Evolutionary conservation across 768 basidiomycete genomes (phyloP), one percentile per base, ranked within the genome.

Genomic region (Suillus americanus): DNA sequence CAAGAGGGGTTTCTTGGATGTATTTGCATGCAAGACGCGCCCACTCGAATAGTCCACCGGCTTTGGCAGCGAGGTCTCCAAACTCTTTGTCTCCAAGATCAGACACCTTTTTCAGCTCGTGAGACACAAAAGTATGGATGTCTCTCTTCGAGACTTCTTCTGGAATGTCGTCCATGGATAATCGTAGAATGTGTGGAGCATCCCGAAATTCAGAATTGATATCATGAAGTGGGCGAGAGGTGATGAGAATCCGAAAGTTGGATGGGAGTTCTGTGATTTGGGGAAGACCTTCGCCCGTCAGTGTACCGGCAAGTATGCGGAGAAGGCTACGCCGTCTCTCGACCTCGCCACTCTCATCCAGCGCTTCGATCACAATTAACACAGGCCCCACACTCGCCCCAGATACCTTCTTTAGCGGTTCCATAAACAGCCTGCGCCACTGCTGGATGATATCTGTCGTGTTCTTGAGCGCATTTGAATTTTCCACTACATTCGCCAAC

Each of bases 171-270:
- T 61, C 60, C 41, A 61, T 56, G n/a, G 60, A 61, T 4, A 46
- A 30, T 8, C 3, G 30, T 46, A 13, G 16, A 30, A 61, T 28
- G 37, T 35, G 33, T 0, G 6, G 23, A 13, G 13, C 63, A 10
- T 33, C 28, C 0, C 3, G 1, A 13, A 64, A 50, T 2, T 0
- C 30, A 3, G 5, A 1, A 7, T 20, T 2, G 8, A 56, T 55
- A 40, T 67, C 66, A 6, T 3, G 43, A 25, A 67, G 38, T 16
- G 61, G 60, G 37, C 66, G 66, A 28, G 66, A 41, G 8, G 66
- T 67, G n/a, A 67, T 16, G 45, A 67, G 30, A 55, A 67, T 12
- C 13, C 61, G 30, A 30, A 30, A 30, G 30, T 30, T 30, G 30
- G 30, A 30, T 30, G 30, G 30, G 30, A 30, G 30, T 30, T 30